Evolutionary conservation across 208 protist genomes (phyloP).

Genomic region (Leishmania tarentolae): DNA sequence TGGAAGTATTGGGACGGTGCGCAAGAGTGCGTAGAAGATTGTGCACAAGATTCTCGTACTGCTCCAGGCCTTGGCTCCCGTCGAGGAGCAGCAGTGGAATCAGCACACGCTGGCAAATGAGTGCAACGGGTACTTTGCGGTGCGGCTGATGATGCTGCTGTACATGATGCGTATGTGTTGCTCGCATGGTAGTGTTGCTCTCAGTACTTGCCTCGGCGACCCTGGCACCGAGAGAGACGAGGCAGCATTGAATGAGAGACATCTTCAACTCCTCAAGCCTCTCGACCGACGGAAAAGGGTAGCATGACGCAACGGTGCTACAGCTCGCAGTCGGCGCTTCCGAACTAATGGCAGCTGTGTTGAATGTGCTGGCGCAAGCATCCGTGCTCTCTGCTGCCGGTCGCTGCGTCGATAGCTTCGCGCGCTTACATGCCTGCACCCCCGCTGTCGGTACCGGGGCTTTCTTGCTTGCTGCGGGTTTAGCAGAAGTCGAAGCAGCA

Average conservation of each 20-base stretch:
- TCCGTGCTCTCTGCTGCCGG: not conserved
- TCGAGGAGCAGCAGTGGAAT: slow-evolving; percentile 65
- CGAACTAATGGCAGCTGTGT: not conserved
- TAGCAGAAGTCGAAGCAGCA: not conserved
- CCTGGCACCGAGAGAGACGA: slow-evolving; percentile 11
- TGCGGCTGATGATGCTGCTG: not conserved
- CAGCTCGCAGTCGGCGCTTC: not conserved
- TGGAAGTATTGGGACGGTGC: not conserved
- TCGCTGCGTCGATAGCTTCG: slow-evolving; percentile 22
- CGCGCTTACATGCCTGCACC: not conserved
- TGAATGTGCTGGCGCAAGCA: not conserved
- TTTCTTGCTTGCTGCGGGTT: slow-evolving; percentile 1
- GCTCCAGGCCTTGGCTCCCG: slow-evolving; percentile 33
- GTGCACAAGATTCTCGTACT: slow-evolving; percentile 33
- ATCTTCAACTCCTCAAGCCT: slow-evolving; percentile 13
- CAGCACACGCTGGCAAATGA: slow-evolving; percentile 71
- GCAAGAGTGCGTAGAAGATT: slow-evolving; percentile 31
- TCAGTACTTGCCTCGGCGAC: not conserved
- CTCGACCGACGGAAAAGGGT: slow-evolving; percentile 21
- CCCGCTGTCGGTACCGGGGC: not conserved
- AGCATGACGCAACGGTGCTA: slow-evolving; percentile 22
- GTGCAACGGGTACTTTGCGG: slow-evolving; percentile 31
- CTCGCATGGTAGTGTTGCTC: not conserved
- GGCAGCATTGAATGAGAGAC: slow-evolving; percentile 22
- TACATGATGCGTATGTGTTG: not conserved